A percentile compares a stretch with the other conserved stretches of the same genome.
Evolutionary conservation across 1,284 basidiomycete species (phyloP).

Genomic region (Ustilago tritici): DNA sequence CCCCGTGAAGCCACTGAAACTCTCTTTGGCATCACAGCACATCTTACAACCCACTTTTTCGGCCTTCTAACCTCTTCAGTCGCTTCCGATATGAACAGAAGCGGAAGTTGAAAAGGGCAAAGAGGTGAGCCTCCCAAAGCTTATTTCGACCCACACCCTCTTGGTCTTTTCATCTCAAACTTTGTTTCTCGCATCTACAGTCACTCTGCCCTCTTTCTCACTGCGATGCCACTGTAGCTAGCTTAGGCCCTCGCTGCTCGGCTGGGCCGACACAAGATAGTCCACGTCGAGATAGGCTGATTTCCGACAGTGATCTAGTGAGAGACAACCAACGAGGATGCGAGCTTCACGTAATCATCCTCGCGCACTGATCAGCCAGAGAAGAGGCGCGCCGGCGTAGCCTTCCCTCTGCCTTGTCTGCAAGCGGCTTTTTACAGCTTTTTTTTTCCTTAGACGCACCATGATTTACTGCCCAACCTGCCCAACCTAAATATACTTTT

Average conservation of each 20-base stretch:
- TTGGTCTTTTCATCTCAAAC: neutral
- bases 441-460: neutral
- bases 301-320: neutral
- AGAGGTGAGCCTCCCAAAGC: neutral
- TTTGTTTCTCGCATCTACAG: neutral
- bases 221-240: neutral
- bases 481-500: too few relatives aligned
- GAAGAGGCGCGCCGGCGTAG: neutral
- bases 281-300: neutral
- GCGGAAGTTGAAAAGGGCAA: neutral
- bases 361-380: neutral
- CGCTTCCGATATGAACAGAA: neutral
- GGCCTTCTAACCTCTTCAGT: neutral
- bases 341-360: neutral
- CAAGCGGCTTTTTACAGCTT: conserved; percentile 1
- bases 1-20: neutral
- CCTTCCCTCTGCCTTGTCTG: neutral
- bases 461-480: too few relatives aligned
- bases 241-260: neutral
- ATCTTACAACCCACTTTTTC: neutral
- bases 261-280: neutral
- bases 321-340: neutral
- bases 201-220: neutral
- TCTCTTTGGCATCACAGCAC: neutral
- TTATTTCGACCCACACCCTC: neutral